Conservation (phyloP, 2,329 filamentous ascomycete species). For the Bisporella sp. region DNA sequence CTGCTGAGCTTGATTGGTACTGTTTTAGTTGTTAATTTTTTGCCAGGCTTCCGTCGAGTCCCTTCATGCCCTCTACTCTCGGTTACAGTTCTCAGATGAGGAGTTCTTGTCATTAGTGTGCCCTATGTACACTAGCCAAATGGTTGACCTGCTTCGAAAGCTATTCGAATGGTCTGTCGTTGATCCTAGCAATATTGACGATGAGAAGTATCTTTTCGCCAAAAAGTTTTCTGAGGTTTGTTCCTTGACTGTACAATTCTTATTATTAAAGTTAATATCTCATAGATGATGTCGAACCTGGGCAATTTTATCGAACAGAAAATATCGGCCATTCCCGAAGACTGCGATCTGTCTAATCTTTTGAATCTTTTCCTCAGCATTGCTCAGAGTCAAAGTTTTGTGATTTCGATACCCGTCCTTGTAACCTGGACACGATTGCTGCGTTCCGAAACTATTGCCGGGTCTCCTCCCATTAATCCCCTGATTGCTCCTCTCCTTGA, state of each 20-base stretch:
- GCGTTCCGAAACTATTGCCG: slow-evolving; percentile 61
- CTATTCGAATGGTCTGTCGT: slow-evolving; percentile 77
- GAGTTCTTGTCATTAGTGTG: slow-evolving; percentile 74
- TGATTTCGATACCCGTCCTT: slow-evolving; percentile 87
- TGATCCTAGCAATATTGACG: slow-evolving; percentile 76
- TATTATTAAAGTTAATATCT: slow-evolving; percentile 3
- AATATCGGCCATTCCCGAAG: slow-evolving; percentile 56
- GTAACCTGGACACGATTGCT: slow-evolving; percentile 85
- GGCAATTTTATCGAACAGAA: slow-evolving; percentile 80
- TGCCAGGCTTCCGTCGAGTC: slow-evolving; percentile 69
- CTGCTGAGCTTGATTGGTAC: background rate
- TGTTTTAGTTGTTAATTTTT: background rate
- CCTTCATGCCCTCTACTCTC: slow-evolving; percentile 73
- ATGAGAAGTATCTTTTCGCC: slow-evolving; percentile 83
- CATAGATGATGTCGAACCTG: slow-evolving; percentile 74
- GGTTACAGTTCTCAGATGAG: slow-evolving; percentile 65
- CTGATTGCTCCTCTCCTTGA: slow-evolving; percentile 73
- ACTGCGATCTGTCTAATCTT: slow-evolving; percentile 65
- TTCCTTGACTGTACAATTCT: background rate
- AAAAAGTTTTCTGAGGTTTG: slow-evolving; percentile 90
- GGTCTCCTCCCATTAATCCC: slow-evolving; percentile 49
- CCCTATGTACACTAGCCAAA: slow-evolving; percentile 69
- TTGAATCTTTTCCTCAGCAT: slow-evolving; percentile 74
- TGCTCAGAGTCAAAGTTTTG: slow-evolving; percentile 77
- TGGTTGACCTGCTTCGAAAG: slow-evolving; percentile 62